Base-by-base conservation (phyloP, 148 eudicot genomes). In the Amaranthus palmeri region DNA sequence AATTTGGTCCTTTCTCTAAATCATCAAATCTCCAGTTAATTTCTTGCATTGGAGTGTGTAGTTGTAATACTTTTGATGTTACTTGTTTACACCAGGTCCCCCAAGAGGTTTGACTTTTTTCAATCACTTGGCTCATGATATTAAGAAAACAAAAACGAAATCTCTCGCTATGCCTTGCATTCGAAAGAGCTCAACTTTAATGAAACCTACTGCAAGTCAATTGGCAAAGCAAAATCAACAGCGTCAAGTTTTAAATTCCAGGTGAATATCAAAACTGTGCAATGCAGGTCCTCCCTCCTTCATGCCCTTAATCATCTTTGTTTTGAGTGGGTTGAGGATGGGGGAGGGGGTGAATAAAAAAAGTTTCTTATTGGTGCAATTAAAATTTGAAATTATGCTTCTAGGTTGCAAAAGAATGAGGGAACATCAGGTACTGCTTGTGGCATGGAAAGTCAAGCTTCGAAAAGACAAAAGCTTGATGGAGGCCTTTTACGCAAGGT, bases 171-270 rank as follows among this genome's bases (percentile, higher is more conserved):
- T 86, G 80, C 84, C 88, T 42, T 63, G 74, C 74, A 72, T 70
- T 46, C 82, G 86, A 25, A 91, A 90, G 81, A 74, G 76, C 85
- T 90, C 98, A 61, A 93, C 98, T 61, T 81, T 93, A 67, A 91
- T 89, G 97, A 91, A 89, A 74, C 98, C 98, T 51, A 93, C 98
- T 25, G 96, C 88, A 18, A 93, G 98, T 85, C 95, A 88, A 74
- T 73, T 93, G 78, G 97, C 98, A 70, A 93, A 93, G 81, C 92
- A 87, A 81, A 88, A 84, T 80, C 91, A 77, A 65, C 74, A 87
- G 43, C 79, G 52, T 50, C 86, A 81, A 83, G 75, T 72, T 41
- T 62, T 57, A 74, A 61, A 78, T 65, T 72, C 75, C 54, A 91
- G 96, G 98, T 90, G 61, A 74, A 12, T 74, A 18, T 75, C 71